Evolutionary conservation across 108 stramenopile genomes (phyloP).

Genomic region (Cylindrotheca closterium): DNA sequence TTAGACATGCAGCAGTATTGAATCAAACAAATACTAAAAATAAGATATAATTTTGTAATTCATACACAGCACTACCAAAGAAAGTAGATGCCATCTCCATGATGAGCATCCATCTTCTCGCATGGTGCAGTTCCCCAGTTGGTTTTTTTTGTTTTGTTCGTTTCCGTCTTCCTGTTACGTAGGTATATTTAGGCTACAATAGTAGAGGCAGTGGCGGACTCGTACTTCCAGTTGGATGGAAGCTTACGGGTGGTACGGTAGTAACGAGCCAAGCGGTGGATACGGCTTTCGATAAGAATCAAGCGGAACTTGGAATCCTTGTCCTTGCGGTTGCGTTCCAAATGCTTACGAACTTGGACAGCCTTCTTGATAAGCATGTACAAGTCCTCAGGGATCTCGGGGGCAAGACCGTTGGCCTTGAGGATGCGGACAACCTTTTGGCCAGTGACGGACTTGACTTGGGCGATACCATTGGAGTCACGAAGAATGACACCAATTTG

Average conservation of each 20-base stretch:
- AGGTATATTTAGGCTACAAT: slow-evolving; percentile 91
- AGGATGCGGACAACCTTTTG: slow-evolving; percentile 99
- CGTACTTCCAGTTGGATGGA: slow-evolving; percentile 99
- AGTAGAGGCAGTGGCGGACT: slow-evolving; percentile 96
- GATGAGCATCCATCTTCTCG: too few relatives aligned
- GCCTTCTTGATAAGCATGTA: slow-evolving; percentile 99
- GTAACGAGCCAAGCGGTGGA: slow-evolving; percentile 98
- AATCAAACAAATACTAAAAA: too few relatives aligned
- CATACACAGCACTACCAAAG: too few relatives aligned
- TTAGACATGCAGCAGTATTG: too few relatives aligned
- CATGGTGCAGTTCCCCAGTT: too few relatives aligned
- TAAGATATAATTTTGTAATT: too few relatives aligned
- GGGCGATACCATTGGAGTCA: slow-evolving; percentile 97
- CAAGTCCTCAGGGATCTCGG: slow-evolving; percentile 99
- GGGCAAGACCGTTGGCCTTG: slow-evolving; percentile 98
- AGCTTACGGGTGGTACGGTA: slow-evolving; percentile 99
- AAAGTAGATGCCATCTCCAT: too few relatives aligned
- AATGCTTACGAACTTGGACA: slow-evolving; percentile 99
- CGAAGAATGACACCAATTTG: slow-evolving; percentile 99
- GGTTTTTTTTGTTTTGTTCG: too few relatives aligned
- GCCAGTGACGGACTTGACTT: slow-evolving; percentile 97
- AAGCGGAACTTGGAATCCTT: slow-evolving; percentile 99
- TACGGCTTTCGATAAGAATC: slow-evolving; percentile 99
- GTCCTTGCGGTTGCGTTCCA: slow-evolving; percentile 99
- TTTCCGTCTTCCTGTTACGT: too few relatives aligned